These are phyloP conservation scores for Starmerella tilneyi DNA, from an alignment of 805 yeast genomes.

Conservation along the genomic window DNA sequence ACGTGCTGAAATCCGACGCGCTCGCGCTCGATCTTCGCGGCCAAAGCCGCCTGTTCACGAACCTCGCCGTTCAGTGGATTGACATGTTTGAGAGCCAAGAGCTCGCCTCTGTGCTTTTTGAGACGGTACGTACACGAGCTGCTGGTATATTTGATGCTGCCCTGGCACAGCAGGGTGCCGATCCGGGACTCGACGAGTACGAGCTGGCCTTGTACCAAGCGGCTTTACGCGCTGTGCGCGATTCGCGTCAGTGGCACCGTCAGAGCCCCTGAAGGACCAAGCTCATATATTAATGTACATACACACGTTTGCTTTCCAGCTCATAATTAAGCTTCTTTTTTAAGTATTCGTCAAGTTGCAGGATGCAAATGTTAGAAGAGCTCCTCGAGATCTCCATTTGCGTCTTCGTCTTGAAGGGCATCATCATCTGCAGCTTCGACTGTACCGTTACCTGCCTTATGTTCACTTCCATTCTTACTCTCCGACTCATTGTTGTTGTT, in stretches of 20 bases:
- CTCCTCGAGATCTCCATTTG: constrained; percentile 25
- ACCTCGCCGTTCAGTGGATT: constrained; percentile 68
- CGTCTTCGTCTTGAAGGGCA: constrained; percentile 23
- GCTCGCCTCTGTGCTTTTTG: constrained; percentile 40
- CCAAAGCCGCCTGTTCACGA: constrained; percentile 56
- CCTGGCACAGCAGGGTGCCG: constrained; percentile 36
- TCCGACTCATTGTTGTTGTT: constrained; percentile 20
- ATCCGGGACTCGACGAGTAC: constrained; percentile 38
- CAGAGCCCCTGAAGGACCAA: neutral
- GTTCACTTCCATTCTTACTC: constrained; percentile 27
- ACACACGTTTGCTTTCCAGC: too few relatives aligned
- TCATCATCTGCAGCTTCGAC: too few relatives aligned
- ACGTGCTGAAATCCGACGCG: constrained; percentile 72
- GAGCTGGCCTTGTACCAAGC: constrained; percentile 25
- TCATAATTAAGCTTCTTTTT: neutral
- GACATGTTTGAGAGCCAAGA: constrained; percentile 56
- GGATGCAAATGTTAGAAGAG: constrained; percentile 14
- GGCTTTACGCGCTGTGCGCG: constrained; percentile 31
- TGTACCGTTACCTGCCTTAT: too few relatives aligned
- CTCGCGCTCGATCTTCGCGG: constrained; percentile 54
- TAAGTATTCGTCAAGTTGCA: neutral
- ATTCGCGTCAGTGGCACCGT: constrained; percentile 37
- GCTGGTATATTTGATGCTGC: constrained; percentile 66
- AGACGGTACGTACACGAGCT: constrained; percentile 55
- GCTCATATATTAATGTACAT: too few relatives aligned